Base-by-base conservation (phyloP, 495 filamentous ascomycete genomes). In the Lasiosphaeria miniovina region DNA sequence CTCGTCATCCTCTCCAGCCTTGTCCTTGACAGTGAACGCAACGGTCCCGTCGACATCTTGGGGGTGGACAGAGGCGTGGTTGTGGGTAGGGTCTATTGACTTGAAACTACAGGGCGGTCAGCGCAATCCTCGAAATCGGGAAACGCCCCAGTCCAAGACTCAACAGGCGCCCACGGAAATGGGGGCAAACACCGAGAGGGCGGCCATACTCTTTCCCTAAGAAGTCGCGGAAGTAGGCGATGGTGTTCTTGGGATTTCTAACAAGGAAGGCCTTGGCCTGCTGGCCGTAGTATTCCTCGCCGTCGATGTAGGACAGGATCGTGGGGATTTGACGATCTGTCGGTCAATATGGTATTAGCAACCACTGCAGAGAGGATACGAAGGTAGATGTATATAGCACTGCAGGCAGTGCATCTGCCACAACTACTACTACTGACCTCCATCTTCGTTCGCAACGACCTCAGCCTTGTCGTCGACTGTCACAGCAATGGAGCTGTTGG, bases 361-460 rank as follows among this genome's bases (percentile, higher is more conserved):
- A 41, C 36, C 6, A 34, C 32, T 32, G 10, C 10, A 36, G 36
- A 15, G 11, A 12, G 49, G 1, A 52, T 12, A 33, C 17, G 12
- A 14, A 34, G 31, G 6, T 14, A 24, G 12, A 52, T n/a, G 6
- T 36, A 24, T 24, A 24, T 24, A 24, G 24, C 24, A 24, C 24
- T 24, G 24, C 24, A 24, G 33, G 43, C 3, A n/a, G 11, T 9
- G 43, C 43, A 0, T 52, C 11, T 35, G 15, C 7, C 46, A 49
- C 24, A n/a, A 41, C 12, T 33, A 65, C 24, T 17, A 41, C 12
- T 33, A 65, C 87, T 71, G 71, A 94, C 91, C 91, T 84, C 94
- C 94, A 75, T 98, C 94, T 77, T 98, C 95, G 76, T 98, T 98
- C 59, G 95, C 94, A 75, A 98, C 98, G 67, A 98, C 93, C 72